Conservation (phyloP, 176 grass and related monocot species). For the Lolium multiflorum region DNA sequence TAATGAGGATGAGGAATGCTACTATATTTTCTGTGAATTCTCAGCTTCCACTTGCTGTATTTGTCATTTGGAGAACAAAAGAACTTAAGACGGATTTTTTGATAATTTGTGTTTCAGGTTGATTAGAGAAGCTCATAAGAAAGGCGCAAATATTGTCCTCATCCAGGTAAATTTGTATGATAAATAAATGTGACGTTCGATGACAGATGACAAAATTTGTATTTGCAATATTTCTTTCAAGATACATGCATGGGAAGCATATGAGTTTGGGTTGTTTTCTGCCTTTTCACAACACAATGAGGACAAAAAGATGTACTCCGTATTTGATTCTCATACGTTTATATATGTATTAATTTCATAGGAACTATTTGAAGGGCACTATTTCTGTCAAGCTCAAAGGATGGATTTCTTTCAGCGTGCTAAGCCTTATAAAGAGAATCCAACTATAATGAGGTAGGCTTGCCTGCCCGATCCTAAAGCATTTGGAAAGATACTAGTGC, state of each 20-base stretch:
- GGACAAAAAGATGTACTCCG: background rate
- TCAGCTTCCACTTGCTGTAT: background rate
- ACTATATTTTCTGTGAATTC: background rate
- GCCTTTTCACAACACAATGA: constrained; percentile 1
- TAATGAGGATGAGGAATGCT: background rate
- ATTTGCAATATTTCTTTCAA: constrained; percentile 8
- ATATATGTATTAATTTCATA: constrained; percentile 29
- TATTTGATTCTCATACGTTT: background rate
- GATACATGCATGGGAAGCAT: background rate
- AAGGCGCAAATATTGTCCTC: constrained; percentile 88
- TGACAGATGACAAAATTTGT: background rate
- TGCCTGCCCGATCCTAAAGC: background rate
- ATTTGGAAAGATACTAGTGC: background rate
- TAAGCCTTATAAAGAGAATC: constrained; percentile 88
- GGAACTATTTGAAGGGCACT: constrained; percentile 95
- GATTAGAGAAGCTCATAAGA: constrained; percentile 87
- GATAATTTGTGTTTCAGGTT: constrained; percentile 61
- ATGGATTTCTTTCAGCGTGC: constrained; percentile 83
- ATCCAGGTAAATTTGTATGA: constrained; percentile 66
- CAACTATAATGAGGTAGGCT: constrained; percentile 84
- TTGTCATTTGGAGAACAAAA: background rate
- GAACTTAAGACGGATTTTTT: background rate
- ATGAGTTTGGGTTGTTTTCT: background rate
- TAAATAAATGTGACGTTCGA: constrained; percentile 6
- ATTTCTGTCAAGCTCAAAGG: constrained; percentile 98